Percentiles rank a stretch among this genome's conserved stretches.
phyloP scores from a whole-genome alignment of 129 eudicot genomes.

The Tagetes patula region DNA sequence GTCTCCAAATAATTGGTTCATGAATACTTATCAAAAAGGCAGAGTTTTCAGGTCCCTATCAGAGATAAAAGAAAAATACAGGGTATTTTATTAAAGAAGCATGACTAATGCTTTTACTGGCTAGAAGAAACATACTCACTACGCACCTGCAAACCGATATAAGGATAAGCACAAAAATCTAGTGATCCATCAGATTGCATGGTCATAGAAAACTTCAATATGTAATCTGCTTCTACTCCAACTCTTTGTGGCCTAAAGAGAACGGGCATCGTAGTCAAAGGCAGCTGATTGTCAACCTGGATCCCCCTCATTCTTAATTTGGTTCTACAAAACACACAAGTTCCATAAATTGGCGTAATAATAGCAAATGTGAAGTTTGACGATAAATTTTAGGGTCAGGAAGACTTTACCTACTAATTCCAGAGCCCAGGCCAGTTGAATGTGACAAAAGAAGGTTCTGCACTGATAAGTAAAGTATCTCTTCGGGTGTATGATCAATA shows the following conservation, averaged over 20 bases:
- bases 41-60: slow-evolving; percentile 92
- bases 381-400: neutral
- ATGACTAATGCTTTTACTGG: slow-evolving; percentile 2
- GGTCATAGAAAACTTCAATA: slow-evolving; percentile 77
- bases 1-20: slow-evolving; percentile 97
- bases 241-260: slow-evolving; percentile 85
- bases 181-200: slow-evolving; percentile 89
- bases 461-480: slow-evolving; percentile 79
- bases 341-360: slow-evolving; percentile 15
- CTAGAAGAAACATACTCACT: slow-evolving; percentile 25
- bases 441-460: slow-evolving; percentile 80
- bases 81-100: slow-evolving; percentile 3
- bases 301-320: slow-evolving; percentile 90
- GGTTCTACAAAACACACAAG: slow-evolving; percentile 45
- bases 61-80: slow-evolving; percentile 3
- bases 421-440: slow-evolving; percentile 94
- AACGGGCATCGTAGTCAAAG: slow-evolving; percentile 95
- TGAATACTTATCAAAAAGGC: slow-evolving; percentile 88
- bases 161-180: slow-evolving; percentile 87
- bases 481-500: slow-evolving; percentile 98
- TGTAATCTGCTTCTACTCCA: slow-evolving; percentile 72
- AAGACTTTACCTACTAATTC: slow-evolving; percentile 70
- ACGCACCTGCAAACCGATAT: slow-evolving; percentile 86
- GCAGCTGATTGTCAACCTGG: slow-evolving; percentile 95
- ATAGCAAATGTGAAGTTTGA: neutral